Base-by-base conservation (phyloP, 2,329 filamentous ascomycete species). In the Dothistroma pini region DNA sequence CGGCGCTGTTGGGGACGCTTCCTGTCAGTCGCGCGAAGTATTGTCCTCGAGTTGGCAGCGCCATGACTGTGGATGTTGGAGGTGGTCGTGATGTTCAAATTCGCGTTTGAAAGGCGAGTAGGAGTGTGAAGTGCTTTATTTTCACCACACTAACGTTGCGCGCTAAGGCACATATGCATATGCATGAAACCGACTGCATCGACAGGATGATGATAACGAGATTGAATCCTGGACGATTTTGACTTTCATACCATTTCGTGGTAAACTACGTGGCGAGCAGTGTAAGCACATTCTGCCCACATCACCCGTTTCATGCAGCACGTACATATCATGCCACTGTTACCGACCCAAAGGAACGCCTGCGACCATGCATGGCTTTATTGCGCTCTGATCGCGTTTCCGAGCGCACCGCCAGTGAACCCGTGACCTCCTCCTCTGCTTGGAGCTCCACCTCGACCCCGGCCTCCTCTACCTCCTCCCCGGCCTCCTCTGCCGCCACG, bases 341-440 rank as follows among this genome's bases (percentile, higher is more conserved):
- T 52, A 44, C 48, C 50, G 49, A 49, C 50, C 60, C 32, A 25
- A 44, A 35, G 44, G 63, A 65, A 58, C 58, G 61, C 63, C 60
- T 59, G 32, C 47, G 44, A 50, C 52, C 58, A 38, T 44, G 56
- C 52, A 54, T 57, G 53, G 62, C 25, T 56, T 59, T 70, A 73
- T 68, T 78, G 80, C 68, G 79, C 77, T 71, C 80, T 75, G 66
- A 82, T 82, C 64, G 79, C 79, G 63, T 80, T 76, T 58, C 89
- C 89, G 76, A 93, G 79, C 63, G 89, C 90, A 76, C 90, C 90
- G 64, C 90, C 90, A 14, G 89, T 92, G 78, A 93, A 93, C 74
- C 91, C 88, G 66, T 88, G 89, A 70, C 89, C 89, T 75, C 90
- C 88, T 63, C 89, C 90, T 71, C 89, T 88, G 76, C 86, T 81